Base-by-base conservation (phyloP, 768 basidiomycete genomes). In the Lactarius sanguifluus region DNA sequence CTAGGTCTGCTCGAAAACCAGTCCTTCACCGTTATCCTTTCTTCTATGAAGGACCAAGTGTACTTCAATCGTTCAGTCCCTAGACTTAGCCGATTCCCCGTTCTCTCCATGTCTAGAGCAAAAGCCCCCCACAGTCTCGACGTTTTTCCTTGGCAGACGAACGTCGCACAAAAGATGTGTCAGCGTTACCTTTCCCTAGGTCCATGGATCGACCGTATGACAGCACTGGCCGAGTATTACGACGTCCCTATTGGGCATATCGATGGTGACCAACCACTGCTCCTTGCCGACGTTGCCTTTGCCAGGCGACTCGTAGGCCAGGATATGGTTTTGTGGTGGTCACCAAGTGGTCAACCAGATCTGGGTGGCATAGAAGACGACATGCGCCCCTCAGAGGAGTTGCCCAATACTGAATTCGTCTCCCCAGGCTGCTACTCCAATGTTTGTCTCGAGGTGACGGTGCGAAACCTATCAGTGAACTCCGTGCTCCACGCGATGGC, bases 251-350 rank as follows among this genome's bases (percentile, higher is more conserved):
- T 96, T 16, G 94, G 96, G 20, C 94, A 99, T 74, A 83, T 98
- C 45, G 93, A 95, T 50, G 88, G 90, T 5, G 97, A 99, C 72
- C 88, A 92, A 54, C 89, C 94, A 1, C 79, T 98, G n/a, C 82
- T 90, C 71, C 79, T 96, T 57, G 86, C 94, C 1, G 97, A 99
- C 71, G 82, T 99, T 70, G 90, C 86, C 69, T 97, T 98, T 71
- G 92, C 97, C 2, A 87, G 96, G 7, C 86, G 92, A 50, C 78
- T 98, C 61, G 79, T 89, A 36, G 87, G 89, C 57, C 93, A 98
- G 69, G 97, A 98, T 72, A 87, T 92, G 73, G 81, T 98, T 3
- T 80, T 99, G 3, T 99, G 97, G 97, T 99, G 97, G 97, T 96
- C 97, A 10, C 83, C 90, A 2, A 86, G 89, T 4, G 87, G 92